These are phyloP conservation scores for Astrothelium subdiscretum DNA, from an alignment of 495 filamentous ascomycete species.

Conservation along the genomic window DNA sequence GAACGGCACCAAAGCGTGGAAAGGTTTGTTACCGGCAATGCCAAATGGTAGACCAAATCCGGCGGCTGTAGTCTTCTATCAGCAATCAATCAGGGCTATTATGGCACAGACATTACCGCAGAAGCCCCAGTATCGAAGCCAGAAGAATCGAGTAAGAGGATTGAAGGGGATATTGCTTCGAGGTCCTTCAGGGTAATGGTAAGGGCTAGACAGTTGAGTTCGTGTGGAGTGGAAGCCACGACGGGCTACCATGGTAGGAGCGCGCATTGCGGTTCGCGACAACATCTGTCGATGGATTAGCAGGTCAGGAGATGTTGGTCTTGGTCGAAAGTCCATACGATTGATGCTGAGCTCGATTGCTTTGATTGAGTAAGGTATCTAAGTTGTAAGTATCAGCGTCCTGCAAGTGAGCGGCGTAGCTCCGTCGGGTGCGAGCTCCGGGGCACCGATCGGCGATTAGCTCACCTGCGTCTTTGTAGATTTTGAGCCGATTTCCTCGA, in stretches of 20 bases:
- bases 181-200: conserved; percentile 97
- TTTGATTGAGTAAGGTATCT: neutral
- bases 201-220: conserved; percentile 72
- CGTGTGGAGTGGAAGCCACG: conserved; percentile 91
- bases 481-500: neutral
- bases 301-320: neutral
- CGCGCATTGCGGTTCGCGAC: conserved; percentile 63
- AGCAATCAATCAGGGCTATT: conserved; percentile 3
- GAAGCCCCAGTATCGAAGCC: conserved; percentile 69
- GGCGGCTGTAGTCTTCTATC: conserved; percentile 36
- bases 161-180: conserved; percentile 94
- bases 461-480: neutral
- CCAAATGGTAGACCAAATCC: conserved; percentile 74
- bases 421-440: neutral
- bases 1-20: neutral
- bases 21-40: conserved; percentile 52
- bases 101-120: conserved; percentile 42
- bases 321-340: neutral
- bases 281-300: conserved; percentile 54
- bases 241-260: conserved; percentile 57
- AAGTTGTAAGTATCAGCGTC: too few relatives aligned
- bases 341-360: neutral
- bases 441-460: neutral
- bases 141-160: conserved; percentile 75
- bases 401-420: neutral